Conservation (phyloP, 176 grass and related monocot genomes). For the Carex kokanica region DNA sequence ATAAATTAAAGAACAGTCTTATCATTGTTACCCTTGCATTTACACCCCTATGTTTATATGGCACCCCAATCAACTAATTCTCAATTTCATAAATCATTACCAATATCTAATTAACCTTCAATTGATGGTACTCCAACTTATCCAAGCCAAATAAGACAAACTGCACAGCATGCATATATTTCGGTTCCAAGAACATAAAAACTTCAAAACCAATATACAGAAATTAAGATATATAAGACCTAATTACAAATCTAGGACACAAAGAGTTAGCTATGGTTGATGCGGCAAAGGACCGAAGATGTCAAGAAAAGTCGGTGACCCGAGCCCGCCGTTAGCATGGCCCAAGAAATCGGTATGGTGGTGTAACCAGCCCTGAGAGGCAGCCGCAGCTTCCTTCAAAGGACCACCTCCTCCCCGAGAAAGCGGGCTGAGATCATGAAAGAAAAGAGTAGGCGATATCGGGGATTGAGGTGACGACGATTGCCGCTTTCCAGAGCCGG, state of each 20-base stretch:
- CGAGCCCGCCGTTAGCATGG: slow-evolving; percentile 21
- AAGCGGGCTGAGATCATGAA: slow-evolving; percentile 60
- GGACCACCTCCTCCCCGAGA: slow-evolving; percentile 33
- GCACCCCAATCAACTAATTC: background rate
- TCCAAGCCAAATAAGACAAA: slow-evolving; percentile 5
- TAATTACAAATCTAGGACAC: background rate
- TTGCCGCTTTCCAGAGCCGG: background rate
- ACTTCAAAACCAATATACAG: slow-evolving; percentile 26
- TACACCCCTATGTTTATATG: background rate
- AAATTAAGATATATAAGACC: slow-evolving; percentile 1
- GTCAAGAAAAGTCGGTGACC: slow-evolving; percentile 70
- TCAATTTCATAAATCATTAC: slow-evolving; percentile 10
- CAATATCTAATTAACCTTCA: background rate
- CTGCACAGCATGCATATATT: background rate
- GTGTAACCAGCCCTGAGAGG: slow-evolving; percentile 57
- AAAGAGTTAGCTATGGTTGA: slow-evolving; percentile 27
- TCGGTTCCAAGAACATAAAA: slow-evolving; percentile 12
- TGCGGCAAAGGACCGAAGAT: slow-evolving; percentile 51
- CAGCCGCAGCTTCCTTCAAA: slow-evolving; percentile 48
- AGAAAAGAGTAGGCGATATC: slow-evolving; percentile 43
- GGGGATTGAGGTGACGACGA: slow-evolving; percentile 35
- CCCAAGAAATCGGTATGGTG: slow-evolving; percentile 56
- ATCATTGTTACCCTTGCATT: slow-evolving; percentile 1
- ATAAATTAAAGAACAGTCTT: background rate
- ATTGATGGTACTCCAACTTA: background rate